Conservation (phyloP, 108 stramenopile species). For the Conticribra guillardii region DNA sequence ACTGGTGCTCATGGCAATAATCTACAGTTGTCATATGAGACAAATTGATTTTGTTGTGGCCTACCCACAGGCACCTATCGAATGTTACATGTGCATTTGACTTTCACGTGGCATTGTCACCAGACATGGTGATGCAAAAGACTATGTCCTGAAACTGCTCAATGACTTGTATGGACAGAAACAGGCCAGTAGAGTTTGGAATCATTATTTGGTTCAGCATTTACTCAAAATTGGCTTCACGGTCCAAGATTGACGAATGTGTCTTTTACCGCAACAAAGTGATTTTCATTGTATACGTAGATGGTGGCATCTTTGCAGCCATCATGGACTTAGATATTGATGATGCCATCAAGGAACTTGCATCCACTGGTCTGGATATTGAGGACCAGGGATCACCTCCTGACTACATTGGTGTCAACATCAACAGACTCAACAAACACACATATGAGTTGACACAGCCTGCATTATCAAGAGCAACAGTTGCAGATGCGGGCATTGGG, state of each 20-base stretch:
- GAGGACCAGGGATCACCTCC: no score
- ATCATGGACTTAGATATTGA: conserved; percentile 27
- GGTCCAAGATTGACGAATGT: no score
- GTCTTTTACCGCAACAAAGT: no score
- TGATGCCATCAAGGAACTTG: no score
- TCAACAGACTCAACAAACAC: no score
- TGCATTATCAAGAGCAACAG: no score
- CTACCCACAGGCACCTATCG: conserved; percentile 30
- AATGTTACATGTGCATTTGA: conserved; percentile 17
- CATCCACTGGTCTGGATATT: no score
- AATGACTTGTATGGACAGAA: conserved; percentile 49
- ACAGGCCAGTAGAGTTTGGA: conserved; percentile 52
- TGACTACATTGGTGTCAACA: no score
- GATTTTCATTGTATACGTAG: conserved; percentile 48
- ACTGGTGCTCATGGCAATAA: neutral
- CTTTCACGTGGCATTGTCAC: neutral
- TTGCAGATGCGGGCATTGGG: no score
- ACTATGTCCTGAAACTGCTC: neutral
- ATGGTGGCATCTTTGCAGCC: conserved; percentile 36
- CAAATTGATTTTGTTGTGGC: conserved; percentile 23
- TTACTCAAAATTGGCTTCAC: no score
- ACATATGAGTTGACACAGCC: no score
- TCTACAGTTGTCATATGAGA: neutral
- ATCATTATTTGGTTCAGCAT: conserved; percentile 32
- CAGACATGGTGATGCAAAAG: conserved; percentile 6